A percentile compares a stretch with the other conserved stretches of the same genome.
Conservation (phyloP, 345 rosid genomes). For the Corymbia maculata region DNA sequence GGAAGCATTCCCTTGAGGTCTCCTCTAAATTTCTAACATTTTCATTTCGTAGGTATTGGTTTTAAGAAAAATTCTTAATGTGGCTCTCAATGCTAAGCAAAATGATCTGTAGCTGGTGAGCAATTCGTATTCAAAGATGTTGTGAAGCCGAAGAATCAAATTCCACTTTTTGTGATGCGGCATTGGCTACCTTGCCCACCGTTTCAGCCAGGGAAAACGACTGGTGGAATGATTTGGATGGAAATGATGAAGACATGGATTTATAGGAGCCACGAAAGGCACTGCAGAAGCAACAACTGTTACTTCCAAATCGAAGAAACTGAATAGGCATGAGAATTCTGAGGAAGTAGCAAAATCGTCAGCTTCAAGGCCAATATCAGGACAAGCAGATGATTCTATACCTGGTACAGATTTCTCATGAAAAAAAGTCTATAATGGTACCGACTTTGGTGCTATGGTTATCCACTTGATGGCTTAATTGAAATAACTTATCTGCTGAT, state of each 20-base stretch:
- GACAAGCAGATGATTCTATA: neutral
- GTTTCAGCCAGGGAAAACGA: constrained; percentile 27
- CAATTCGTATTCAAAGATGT: constrained; percentile 55
- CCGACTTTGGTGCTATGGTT: neutral
- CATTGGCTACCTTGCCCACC: constrained; percentile 6
- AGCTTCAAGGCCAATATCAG: constrained; percentile 5
- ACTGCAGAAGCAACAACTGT: constrained; percentile 38
- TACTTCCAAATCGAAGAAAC: constrained; percentile 41
- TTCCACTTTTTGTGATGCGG: neutral
- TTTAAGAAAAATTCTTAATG: neutral
- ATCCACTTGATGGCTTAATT: neutral
- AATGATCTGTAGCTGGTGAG: constrained; percentile 57
- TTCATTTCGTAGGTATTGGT: neutral
- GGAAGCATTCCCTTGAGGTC: constrained; percentile 54
- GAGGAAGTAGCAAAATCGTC: constrained; percentile 16
- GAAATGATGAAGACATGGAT: constrained; percentile 35
- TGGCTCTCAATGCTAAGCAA: neutral
- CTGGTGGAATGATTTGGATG: constrained; percentile 28
- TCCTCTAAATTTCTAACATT: neutral
- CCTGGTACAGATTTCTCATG: neutral
- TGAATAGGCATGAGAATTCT: constrained; percentile 3
- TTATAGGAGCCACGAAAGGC: constrained; percentile 56
- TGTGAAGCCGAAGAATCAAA: constrained; percentile 7
- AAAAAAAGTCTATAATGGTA: neutral
- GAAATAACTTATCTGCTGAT: constrained; percentile 1